phyloP scores from a whole-genome alignment of 495 filamentous ascomycete genomes.

The Neurospora sp. region DNA sequence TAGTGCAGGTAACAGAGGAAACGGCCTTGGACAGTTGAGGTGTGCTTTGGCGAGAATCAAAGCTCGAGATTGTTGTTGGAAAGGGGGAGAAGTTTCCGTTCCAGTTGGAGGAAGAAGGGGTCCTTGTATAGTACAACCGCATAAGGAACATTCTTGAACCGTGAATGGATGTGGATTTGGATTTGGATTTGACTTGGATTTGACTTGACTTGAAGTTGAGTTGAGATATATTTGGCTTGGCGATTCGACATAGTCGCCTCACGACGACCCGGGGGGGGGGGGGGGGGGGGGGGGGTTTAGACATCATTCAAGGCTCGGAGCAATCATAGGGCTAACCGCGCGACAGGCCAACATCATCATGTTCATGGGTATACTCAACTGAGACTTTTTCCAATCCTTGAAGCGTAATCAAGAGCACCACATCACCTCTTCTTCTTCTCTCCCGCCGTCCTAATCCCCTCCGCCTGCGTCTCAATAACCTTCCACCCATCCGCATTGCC shows the following conservation, averaged over 20 bases:
- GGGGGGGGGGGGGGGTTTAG: too few relatives aligned
- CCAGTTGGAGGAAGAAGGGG: background rate
- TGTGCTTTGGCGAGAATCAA: background rate
- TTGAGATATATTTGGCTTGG: background rate
- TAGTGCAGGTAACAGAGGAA: background rate
- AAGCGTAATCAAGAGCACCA: background rate
- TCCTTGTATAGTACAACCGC: background rate
- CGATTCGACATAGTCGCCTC: background rate
- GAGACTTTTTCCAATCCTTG: background rate
- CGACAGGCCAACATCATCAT: background rate
- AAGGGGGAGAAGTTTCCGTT: background rate
- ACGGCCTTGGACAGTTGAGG: background rate
- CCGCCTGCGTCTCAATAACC: constrained; percentile 53
- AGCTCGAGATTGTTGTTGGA: background rate
- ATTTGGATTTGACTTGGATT: background rate
- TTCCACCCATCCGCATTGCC: constrained; percentile 53
- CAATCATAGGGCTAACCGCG: too few relatives aligned
- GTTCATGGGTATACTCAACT: background rate
- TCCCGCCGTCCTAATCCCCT: constrained; percentile 31
- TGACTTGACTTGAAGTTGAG: background rate
- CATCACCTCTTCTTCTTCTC: background rate
- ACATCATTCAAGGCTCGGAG: too few relatives aligned
- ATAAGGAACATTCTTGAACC: background rate
- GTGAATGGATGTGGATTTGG: background rate
- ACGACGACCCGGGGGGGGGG: background rate